Evolutionary conservation across 441 rosid species (phyloP), one percentile per base, ranked within the genome.

Genomic region (Erodium trifolium): DNA sequence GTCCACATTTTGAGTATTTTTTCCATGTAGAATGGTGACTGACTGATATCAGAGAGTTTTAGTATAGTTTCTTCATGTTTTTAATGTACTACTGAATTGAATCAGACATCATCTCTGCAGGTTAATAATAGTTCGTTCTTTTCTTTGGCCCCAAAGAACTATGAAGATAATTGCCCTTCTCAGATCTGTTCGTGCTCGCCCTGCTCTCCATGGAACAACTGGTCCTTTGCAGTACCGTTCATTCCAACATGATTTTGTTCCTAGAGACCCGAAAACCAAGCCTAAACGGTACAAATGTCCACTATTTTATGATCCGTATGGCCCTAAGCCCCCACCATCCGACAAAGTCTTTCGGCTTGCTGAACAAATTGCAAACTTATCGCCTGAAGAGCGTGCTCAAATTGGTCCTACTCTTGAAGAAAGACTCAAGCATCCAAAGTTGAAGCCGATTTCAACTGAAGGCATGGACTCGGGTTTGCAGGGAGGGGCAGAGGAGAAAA

Each of bases 201-300:
- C 78, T 1, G 43, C 67, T 63, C 78, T 77, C 39, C 76, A 73
- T 0, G 63, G 67, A 74, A 37, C 68, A 53, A 72, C 75, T 19
- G 72, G 82, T 57, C 76, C 76, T 72, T 39, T 82, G 70, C 93
- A 87, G 74, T 76, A 65, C 18, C 90, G 87, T 29, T 76, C 69
- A 66, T 82, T 89, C 72, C 91, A 86, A 73, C 90, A 73, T 66
- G 87, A 85, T 66, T 83, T 85, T 73, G 80, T 80, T n/a, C 82
- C 90, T 4, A 77, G 83, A 41, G 88, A 85, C 78, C 84, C 86
- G 16, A 81, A 76, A 17, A 70, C 80, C 19, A 86, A 78, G 77
- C 86, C 90, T 5, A 83, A 23, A 69, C 86, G 70, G 70, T 88
- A 80, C 80, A 86, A 82, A 59, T 88, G 88, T 59, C 92, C 92